Evolutionary conservation across 1,284 basidiomycete species (phyloP).

Genomic region (Heterobasidion parviporum): DNA sequence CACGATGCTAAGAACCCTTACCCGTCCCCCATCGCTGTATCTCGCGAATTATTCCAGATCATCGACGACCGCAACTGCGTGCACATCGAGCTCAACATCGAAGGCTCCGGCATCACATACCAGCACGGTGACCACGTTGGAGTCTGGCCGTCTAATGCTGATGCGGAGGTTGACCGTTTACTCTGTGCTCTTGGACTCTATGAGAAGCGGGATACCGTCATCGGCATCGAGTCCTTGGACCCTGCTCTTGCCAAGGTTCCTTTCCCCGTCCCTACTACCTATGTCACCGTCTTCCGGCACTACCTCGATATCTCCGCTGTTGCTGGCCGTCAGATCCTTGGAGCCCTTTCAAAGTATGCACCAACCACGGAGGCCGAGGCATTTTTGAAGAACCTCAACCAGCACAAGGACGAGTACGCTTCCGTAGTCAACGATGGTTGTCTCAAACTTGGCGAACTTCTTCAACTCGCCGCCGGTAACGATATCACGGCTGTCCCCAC

Average conservation of each 20-base stretch:
- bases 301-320: constrained; percentile 95
- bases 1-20: constrained; percentile 98
- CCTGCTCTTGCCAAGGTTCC: constrained; percentile 97
- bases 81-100: constrained; percentile 91
- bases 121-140: constrained; percentile 98
- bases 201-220: constrained; percentile 72
- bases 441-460: constrained; percentile 86
- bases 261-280: constrained; percentile 96
- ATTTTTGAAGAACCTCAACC: constrained; percentile 72
- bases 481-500: constrained; percentile 50
- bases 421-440: constrained; percentile 71
- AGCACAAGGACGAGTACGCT: constrained; percentile 84
- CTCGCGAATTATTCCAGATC: constrained; percentile 80
- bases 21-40: constrained; percentile 70
- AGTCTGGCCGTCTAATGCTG: constrained; percentile 94
- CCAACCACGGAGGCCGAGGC: constrained; percentile 74
- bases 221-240: constrained; percentile 93
- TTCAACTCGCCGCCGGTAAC: constrained; percentile 84
- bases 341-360: constrained; percentile 81
- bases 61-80: constrained; percentile 86
- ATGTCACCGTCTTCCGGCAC: constrained; percentile 89
- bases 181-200: constrained; percentile 81
- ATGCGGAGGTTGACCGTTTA: constrained; percentile 85
- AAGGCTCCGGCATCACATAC: constrained; percentile 95
- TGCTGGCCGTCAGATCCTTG: constrained; percentile 90